Conservation (phyloP, 306 rosid species). For the barrel medic (Medicago truncatula) region DNA sequence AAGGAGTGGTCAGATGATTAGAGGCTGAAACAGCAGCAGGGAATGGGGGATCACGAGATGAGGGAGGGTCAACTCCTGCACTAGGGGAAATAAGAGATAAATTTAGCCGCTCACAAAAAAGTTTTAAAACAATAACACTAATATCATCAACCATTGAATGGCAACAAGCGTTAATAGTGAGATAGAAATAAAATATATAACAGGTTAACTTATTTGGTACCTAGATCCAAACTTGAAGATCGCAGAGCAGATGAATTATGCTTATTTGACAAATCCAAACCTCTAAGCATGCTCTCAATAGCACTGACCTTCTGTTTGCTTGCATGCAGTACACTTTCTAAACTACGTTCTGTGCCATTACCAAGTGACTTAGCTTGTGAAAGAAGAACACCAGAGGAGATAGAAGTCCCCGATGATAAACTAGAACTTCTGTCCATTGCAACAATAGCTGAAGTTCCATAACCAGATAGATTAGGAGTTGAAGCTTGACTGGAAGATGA, state of each 20-base stretch:
- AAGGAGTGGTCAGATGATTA: conserved; percentile 68
- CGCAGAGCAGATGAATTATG: conserved; percentile 67
- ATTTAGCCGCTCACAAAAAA: conserved; percentile 78
- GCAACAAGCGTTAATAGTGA: conserved; percentile 33
- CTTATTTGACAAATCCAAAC: conserved; percentile 89
- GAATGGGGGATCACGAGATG: conserved; percentile 99
- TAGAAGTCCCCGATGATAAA: conserved; percentile 78
- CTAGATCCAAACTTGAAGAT: conserved; percentile 98
- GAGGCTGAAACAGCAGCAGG: conserved; percentile 90
- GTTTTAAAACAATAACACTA: conserved; percentile 36
- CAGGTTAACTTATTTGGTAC: conserved; percentile 64
- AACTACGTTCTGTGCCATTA: conserved; percentile 83
- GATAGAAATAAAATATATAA: conserved; percentile 31
- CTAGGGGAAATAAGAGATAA: conserved; percentile 83
- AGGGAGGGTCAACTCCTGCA: conserved; percentile 99
- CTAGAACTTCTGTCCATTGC: conserved; percentile 96
- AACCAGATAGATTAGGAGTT: conserved; percentile 80
- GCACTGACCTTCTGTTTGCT: conserved; percentile 99
- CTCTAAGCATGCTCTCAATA: conserved; percentile 99
- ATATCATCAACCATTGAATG: conserved; percentile 24
- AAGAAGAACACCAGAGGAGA: conserved; percentile 70
- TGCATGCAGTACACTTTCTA: conserved; percentile 92
- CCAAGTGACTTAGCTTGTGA: conserved; percentile 80
- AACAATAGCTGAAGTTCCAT: conserved; percentile 99
- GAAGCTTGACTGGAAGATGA: conserved; percentile 68